A percentile compares a stretch with the other conserved stretches of the same genome.
Conservation (phyloP, 1,284 basidiomycete genomes). For the Sporisorium sorghi region DNA sequence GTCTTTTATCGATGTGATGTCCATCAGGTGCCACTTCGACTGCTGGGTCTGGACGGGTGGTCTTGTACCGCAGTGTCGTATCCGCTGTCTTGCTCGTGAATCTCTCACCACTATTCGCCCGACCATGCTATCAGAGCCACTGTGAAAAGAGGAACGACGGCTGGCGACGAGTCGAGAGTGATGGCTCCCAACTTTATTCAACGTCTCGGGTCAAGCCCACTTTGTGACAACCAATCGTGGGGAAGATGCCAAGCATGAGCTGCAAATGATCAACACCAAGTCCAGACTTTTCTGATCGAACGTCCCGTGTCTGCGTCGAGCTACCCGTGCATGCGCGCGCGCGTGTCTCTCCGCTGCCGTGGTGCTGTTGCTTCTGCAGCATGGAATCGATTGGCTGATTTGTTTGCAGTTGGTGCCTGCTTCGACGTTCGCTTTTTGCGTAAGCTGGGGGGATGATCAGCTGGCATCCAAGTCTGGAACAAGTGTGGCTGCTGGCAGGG, state of each 20-base stretch:
- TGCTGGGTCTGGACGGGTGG: too few relatives aligned
- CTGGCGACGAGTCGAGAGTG: background rate
- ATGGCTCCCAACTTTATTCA: too few relatives aligned
- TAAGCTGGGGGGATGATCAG: background rate
- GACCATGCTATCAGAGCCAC: background rate
- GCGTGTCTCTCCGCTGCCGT: background rate
- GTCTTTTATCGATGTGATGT: background rate
- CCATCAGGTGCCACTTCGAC: background rate
- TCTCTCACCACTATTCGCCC: background rate
- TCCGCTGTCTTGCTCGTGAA: background rate
- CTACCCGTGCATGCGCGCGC: background rate
- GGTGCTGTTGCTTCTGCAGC: background rate
- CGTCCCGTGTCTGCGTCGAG: background rate
- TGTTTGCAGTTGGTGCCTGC: background rate
- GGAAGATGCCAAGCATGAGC: slow-evolving; percentile 4
- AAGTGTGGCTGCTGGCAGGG: background rate
- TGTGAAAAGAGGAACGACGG: background rate
- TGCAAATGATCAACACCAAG: background rate
- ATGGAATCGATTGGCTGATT: background rate
- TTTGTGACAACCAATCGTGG: too few relatives aligned
- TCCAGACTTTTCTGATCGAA: background rate
- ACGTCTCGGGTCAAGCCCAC: too few relatives aligned
- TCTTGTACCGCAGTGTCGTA: background rate
- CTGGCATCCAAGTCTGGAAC: background rate
- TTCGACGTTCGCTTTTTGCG: background rate